Base-by-base conservation (phyloP, 805 yeast species). In the Myxozyma geophila region DNA sequence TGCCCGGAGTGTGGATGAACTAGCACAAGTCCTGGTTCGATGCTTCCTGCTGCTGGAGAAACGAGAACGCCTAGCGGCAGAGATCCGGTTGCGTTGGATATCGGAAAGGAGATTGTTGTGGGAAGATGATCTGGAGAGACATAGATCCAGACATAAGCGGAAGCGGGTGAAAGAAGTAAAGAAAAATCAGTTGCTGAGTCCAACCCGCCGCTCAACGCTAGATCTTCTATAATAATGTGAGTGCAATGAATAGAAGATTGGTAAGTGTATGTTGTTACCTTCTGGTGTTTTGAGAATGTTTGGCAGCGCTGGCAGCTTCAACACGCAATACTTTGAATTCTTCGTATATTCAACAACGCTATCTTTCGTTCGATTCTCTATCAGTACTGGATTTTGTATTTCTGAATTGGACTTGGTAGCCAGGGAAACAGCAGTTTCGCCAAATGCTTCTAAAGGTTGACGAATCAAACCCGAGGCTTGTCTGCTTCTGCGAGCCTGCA, bases 21-120 rank as follows among this genome's bases (percentile, higher is more conserved):
- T 6, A 87, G 82, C 7, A 88, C 85, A 46, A 91, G 75, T 9
- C 97, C 97, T 0, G 96, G 93, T 57, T 80, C 81, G 1, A 73
- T 64, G 23, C 76, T 71, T 1, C 86, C 85, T 3, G 83, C 82
- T 7, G 84, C 75, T 2, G 93, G 87, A 10, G 80, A 72, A 0
- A 89, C 84, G 43, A 89, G 74, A 5, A 82, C 79, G 0, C 88
- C 89, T 60, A 86, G 74, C 52, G 54, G 72, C 15, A 58, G 39
- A 12, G 62, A 57, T 10, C 44, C 62, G 6, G 61, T 28, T 3
- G 63, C 53, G 28, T 51, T 67, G 5, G 55, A 39, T n/a, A 60
- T 50, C 0, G 82, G 85, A 62, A 87, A 83, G 62, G 85, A 83
- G 48, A 83, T 77, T 1, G 87, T 81, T 13, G 82, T 73, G 0